Evolutionary conservation across 83 land plant species (phyloP), one percentile per base, ranked within the genome.

Genomic region (Picea mariana): DNA sequence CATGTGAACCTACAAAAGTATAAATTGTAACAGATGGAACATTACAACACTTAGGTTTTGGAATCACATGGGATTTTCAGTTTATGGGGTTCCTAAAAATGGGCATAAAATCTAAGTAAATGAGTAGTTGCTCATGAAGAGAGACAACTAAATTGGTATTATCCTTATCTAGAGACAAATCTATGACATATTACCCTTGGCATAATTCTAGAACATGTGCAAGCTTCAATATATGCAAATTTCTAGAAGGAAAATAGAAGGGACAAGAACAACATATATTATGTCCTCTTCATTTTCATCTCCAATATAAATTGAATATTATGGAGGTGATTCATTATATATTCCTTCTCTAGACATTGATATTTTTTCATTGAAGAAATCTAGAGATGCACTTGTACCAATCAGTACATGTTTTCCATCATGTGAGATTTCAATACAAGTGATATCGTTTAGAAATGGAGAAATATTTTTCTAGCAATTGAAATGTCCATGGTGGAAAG

Each of bases 51-150:
- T 96, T 97, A 27, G 97, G 87, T n/a, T 72, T 58, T 76, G 99
- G 93, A 77, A 98, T 84, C 13, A 79, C 66, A 81, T 94, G 96
- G 16, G 90, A 87, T 73, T 84, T 92, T 13, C 92, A 82, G 49
- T 94, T 92, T 59, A 69, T 87, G 20, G 99, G 97, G 77, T 94
- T 96, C 73, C 93, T 90, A 67, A 94, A 98, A 38, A 98, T 93
- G 17, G 97, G 96, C 99, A 93, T 83, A 59, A 99, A 99, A 88
- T 98, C 97, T 3, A 97, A 92, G 93, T 91, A 96, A 18, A 98
- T 87, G 24, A 94, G 93, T 79, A 98, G 80, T 81, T 98, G 91
- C 52, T 90, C 89, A 15, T 88, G 89, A 75, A 97, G 96, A 58
- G 99, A 98, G 34, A 96, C 96, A 81, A 98, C 75, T 58, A 98